Evolutionary conservation across 192 early-diverging fungal genomes (phyloP).

Genomic region (Rhizophlyctis rosea): DNA sequence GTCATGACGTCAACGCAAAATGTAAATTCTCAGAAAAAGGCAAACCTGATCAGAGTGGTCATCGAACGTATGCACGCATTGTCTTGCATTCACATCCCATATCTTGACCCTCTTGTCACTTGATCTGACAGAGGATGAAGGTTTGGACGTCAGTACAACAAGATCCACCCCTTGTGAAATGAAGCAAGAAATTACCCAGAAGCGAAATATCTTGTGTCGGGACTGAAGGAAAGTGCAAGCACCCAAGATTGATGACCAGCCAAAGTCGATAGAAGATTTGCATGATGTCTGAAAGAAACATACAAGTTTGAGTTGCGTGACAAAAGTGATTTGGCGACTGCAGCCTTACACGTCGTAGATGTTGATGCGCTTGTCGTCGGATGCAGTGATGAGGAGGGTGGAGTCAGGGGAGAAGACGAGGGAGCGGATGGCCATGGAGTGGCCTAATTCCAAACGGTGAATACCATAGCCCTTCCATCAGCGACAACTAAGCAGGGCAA

Average conservation of each 20-base stretch:
- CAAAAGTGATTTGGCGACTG: conserved; percentile 1
- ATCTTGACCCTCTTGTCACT: conserved; percentile 79
- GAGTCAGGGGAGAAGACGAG: conserved; percentile 73
- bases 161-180: too few species aligned
- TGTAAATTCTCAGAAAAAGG: neutral
- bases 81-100: conserved; percentile 71
- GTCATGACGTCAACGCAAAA: neutral
- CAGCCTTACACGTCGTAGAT: conserved; percentile 60
- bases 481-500: neutral
- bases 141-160: conserved; percentile 5
- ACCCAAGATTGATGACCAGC: conserved; percentile 79
- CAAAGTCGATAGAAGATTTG: conserved; percentile 70
- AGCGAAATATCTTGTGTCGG: conserved; percentile 65
- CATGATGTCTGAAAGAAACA: conserved; percentile 52
- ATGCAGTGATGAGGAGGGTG: conserved; percentile 63
- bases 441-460: conserved; percentile 44
- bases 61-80: conserved; percentile 75
- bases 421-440: conserved; percentile 73
- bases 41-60: conserved; percentile 71
- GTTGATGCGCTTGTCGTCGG: conserved; percentile 81
- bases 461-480: neutral
- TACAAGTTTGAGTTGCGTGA: neutral
- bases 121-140: conserved; percentile 39
- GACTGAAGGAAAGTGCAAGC: conserved; percentile 64
- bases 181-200: conserved; percentile 51